Conservation (phyloP, 495 filamentous ascomycete genomes). For the Tuber indicum region DNA sequence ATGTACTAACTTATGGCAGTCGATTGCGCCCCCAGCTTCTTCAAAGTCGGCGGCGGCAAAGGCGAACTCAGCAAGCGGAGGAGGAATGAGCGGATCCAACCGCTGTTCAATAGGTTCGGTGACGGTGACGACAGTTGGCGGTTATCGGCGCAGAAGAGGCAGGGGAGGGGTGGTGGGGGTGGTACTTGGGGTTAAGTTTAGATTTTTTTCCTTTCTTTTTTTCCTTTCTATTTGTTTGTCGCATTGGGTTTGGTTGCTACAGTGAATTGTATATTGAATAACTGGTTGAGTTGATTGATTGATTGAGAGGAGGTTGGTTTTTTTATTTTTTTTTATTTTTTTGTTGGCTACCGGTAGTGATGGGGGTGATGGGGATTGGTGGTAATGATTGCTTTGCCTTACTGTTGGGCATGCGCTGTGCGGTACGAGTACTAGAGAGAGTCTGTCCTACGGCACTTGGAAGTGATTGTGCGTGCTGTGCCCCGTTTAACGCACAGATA, state of each 20-base stretch:
- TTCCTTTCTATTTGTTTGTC: neutral
- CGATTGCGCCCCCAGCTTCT: slow-evolving; percentile 92
- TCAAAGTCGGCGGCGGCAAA: slow-evolving; percentile 82
- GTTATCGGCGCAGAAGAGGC: slow-evolving; percentile 77
- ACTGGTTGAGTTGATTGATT: neutral
- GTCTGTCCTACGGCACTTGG: neutral
- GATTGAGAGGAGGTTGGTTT: neutral
- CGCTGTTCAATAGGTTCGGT: slow-evolving; percentile 81
- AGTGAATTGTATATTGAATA: neutral
- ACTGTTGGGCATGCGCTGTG: neutral
- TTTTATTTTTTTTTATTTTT: neutral
- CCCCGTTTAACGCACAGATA: neutral
- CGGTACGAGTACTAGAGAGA: neutral
- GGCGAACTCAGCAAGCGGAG: slow-evolving; percentile 84
- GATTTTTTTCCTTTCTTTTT: neutral
- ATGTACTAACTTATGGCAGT: slow-evolving; percentile 46
- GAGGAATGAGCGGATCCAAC: slow-evolving; percentile 89
- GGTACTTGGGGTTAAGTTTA: slow-evolving; percentile 80
- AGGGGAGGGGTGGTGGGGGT: slow-evolving; percentile 81
- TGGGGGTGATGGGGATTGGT: neutral
- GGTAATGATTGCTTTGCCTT: neutral
- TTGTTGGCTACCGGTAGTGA: neutral
- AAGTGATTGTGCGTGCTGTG: neutral
- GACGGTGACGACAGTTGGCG: slow-evolving; percentile 90
- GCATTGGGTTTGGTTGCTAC: neutral